Evolutionary conservation across 2,329 filamentous ascomycete genomes (phyloP).

Genomic region (Cladophialophora psammophila): DNA sequence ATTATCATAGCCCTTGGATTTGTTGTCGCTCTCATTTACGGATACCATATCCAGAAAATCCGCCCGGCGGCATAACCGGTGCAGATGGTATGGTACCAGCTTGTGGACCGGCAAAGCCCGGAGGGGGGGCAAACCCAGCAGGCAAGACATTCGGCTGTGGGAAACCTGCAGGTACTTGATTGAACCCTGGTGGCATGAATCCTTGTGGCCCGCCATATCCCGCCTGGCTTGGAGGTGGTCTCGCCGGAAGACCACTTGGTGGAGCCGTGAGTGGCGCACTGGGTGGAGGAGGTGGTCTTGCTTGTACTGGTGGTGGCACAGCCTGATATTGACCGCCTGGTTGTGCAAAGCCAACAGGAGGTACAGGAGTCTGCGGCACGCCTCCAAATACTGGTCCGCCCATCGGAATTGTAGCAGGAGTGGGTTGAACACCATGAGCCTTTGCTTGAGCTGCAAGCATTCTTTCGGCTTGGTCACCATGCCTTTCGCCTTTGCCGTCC

Average conservation of each 20-base stretch:
- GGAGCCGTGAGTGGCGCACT: conserved; percentile 57
- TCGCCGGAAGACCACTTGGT: conserved; percentile 66
- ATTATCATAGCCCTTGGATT: background rate
- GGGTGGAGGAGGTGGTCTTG: conserved; percentile 64
- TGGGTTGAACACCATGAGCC: conserved; percentile 89
- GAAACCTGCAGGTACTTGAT: conserved; percentile 48
- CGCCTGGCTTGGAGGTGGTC: conserved; percentile 72
- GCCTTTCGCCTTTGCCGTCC: conserved; percentile 94
- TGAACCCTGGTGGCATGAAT: conserved; percentile 57
- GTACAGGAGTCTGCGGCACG: conserved; percentile 40
- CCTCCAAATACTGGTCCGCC: conserved; percentile 49
- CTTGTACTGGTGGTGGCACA: conserved; percentile 52
- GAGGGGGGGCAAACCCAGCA: conserved; percentile 59
- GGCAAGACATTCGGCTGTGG: conserved; percentile 52
- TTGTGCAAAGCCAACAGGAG: conserved; percentile 52
- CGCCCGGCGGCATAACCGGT: conserved; percentile 33
- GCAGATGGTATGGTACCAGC: conserved; percentile 37
- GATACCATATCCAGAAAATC: conserved; percentile 36
- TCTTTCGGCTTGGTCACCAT: conserved; percentile 92
- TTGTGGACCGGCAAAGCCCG: conserved; percentile 51
- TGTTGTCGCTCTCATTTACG: conserved; percentile 27
- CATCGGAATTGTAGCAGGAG: conserved; percentile 72
- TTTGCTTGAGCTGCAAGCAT: conserved; percentile 90
- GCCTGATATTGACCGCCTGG: conserved; percentile 51
- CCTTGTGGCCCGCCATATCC: conserved; percentile 71